Base-by-base conservation (phyloP, 2,329 filamentous ascomycete species). In the Chaetothyriales sp. region DNA sequence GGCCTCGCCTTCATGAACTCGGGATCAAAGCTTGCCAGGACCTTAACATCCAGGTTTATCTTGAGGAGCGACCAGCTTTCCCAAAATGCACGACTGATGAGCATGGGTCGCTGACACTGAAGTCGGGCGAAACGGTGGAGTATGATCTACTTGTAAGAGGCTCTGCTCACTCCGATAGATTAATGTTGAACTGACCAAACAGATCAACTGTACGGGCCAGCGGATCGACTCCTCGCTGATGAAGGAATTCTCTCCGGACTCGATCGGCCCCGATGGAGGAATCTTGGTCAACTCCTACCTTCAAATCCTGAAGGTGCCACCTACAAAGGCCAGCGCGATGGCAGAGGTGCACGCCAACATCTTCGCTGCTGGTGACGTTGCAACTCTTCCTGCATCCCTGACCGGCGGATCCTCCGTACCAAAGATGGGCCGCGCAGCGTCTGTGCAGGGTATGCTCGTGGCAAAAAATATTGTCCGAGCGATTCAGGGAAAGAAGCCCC, bases 321-420 rank as follows among this genome's bases (percentile, higher is more conserved):
- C 50, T 22, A 10, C 29, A 45, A 45, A 25, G 18, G 43, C 4
- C 2, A 9, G 18, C 18, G 43, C 18, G 4, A 25, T 9, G 9
- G 20, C 5, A 19, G 20, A 19, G 3, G 18, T n/a, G 18, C 67
- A 74, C 7, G 68, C 72, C 1, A 73, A 79, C 54, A 69, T 84
- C 1, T 85, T 80, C 58, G 77, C 76, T 1, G 74, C 78, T n/a
- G 82, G 82, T 18, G 81, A 85, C 56, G 77, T 85, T 4, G 74
- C 78, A 3, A 75, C 77, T 22, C 64, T 64, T 4, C 73, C 72
- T 1, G 69, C 71, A 0, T 37, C 29, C 13, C 67, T 68, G 0
- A 64, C 67, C 43, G 43, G 43, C 43, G 43, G 43, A 18, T 25
- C 43, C 13, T 37, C 29, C 29, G 13, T 13, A 2, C 56, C 54